Evolutionary conservation across 169 alveolate genomes (phyloP).

Genomic region (Plasmodium cynomolgi): DNA sequence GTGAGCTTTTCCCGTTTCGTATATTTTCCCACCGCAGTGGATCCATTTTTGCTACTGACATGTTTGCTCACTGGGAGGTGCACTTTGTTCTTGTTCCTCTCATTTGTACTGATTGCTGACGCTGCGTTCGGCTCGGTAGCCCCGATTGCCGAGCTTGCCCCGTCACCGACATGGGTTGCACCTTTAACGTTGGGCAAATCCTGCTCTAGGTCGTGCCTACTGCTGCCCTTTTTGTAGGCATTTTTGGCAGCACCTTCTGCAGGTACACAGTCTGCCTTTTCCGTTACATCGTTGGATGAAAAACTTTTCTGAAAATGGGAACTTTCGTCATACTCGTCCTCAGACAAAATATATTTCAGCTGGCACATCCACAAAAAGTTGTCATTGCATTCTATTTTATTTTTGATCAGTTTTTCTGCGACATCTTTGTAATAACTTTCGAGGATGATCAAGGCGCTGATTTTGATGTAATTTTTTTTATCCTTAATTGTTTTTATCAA

Average conservation of each 20-base stretch:
- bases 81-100: background rate
- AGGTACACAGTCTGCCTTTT: background rate
- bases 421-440: conserved; percentile 75
- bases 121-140: background rate
- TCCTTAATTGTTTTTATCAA: conserved; percentile 66
- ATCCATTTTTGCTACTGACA: background rate
- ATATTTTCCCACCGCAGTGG: background rate
- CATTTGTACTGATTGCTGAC: background rate
- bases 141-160: background rate
- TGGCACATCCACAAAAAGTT: conserved; percentile 72
- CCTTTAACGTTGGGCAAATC: background rate
- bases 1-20: background rate
- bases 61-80: background rate
- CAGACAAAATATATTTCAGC: conserved; percentile 43
- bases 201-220: conserved; percentile 5
- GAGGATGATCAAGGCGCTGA: conserved; percentile 53
- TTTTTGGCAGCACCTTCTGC: background rate
- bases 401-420: conserved; percentile 71
- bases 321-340: conserved; percentile 27
- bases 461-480: conserved; percentile 67
- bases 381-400: conserved; percentile 69
- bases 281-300: background rate
- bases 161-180: background rate
- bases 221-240: conserved; percentile 13
- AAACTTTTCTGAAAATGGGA: background rate